Evolutionary conservation across 1,139 yeast species (phyloP).

Genomic region (Meyerozyma carpophila): DNA sequence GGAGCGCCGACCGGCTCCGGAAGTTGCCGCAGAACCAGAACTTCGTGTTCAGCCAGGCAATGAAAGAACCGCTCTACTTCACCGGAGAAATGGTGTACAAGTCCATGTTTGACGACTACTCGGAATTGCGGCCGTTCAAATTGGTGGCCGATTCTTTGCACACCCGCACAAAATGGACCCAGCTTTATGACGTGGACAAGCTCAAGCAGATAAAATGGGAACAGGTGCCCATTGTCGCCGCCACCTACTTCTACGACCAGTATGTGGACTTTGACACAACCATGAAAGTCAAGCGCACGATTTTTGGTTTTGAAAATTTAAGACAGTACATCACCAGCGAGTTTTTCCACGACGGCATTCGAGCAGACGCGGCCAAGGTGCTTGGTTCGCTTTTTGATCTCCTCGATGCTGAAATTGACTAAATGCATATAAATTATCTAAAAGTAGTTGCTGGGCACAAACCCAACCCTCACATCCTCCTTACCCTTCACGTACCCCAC

Average conservation of each 20-base stretch:
- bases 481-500: constrained; percentile 19
- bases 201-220: constrained; percentile 25
- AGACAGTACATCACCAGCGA: constrained; percentile 44
- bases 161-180: constrained; percentile 32
- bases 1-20: constrained; percentile 47
- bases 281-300: constrained; percentile 25
- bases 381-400: constrained; percentile 35
- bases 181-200: constrained; percentile 31
- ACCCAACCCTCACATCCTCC: constrained; percentile 27
- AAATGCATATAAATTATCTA: constrained; percentile 5
- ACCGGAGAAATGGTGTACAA: constrained; percentile 57
- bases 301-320: constrained; percentile 30
- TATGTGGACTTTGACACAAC: constrained; percentile 47
- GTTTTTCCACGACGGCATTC: constrained; percentile 48
- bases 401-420: constrained; percentile 42
- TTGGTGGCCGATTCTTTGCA: constrained; percentile 41
- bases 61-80: constrained; percentile 31
- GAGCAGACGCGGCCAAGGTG: constrained; percentile 37
- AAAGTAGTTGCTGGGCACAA: constrained; percentile 36
- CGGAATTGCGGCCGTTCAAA: constrained; percentile 36
- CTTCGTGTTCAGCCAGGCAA: constrained; percentile 17
- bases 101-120: constrained; percentile 45
- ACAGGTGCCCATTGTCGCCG: constrained; percentile 47
- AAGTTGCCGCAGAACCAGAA: constrained; percentile 18
- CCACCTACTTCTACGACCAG: constrained; percentile 46